Conservation (phyloP, 2,329 filamentous ascomycete genomes). For the Penicillium hordei region DNA sequence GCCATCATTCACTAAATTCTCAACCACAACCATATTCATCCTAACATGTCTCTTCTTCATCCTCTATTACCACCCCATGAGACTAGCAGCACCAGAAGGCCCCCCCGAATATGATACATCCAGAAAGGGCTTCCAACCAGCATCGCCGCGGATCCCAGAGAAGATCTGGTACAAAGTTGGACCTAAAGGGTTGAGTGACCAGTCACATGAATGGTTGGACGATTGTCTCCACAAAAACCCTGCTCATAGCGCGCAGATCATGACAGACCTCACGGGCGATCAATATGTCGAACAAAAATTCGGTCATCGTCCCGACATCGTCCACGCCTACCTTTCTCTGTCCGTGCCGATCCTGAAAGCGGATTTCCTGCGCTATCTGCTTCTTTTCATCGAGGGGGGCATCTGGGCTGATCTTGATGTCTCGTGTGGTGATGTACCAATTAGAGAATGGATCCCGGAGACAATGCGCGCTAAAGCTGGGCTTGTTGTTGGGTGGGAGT, state of each 20-base stretch:
- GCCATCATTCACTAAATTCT: slow-evolving; percentile 1
- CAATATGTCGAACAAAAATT: not conserved
- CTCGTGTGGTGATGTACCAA: slow-evolving; percentile 7
- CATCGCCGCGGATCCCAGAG: not conserved
- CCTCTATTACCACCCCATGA: slow-evolving; percentile 1
- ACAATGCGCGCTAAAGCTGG: not conserved
- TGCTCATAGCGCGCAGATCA: not conserved
- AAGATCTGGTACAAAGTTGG: slow-evolving; percentile 10
- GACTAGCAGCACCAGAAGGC: not conserved
- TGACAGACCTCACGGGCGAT: slow-evolving; percentile 5
- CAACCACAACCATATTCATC: slow-evolving; percentile 1
- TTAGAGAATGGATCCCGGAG: slow-evolving; percentile 1
- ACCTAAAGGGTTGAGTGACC: slow-evolving; percentile 1
- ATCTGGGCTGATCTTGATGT: slow-evolving; percentile 10
- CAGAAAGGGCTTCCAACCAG: not conserved
- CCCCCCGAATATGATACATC: not conserved
- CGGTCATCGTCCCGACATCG: slow-evolving; percentile 1
- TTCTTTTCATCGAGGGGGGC: not conserved
- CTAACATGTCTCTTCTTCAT: slow-evolving; percentile 8
- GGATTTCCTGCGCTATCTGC: slow-evolving; percentile 6
- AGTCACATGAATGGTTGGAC: slow-evolving; percentile 1
- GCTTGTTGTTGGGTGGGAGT: slow-evolving; percentile 9
- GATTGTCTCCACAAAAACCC: slow-evolving; percentile 10
- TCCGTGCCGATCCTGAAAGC: slow-evolving; percentile 6
- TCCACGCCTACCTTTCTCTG: slow-evolving; percentile 1